Conservation (phyloP, 371 early-diverging fungal genomes). For the Dichotomocladium elegans region DNA sequence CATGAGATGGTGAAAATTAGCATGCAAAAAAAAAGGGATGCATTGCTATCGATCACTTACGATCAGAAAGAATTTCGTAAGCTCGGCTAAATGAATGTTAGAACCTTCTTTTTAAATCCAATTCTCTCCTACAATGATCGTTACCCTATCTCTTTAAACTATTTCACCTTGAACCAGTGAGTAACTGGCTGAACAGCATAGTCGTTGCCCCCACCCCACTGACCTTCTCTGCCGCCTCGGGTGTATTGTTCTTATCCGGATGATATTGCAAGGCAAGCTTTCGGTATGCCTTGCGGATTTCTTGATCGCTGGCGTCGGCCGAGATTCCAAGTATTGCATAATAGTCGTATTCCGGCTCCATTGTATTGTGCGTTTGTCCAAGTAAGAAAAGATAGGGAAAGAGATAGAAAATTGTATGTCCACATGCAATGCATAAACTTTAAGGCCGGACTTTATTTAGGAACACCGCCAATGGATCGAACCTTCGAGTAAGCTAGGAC, state of each 20-base stretch:
- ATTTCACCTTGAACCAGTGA: neutral
- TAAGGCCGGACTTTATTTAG: no score
- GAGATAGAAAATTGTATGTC: slow-evolving; percentile 7
- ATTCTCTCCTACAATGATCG: neutral
- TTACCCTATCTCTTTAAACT: slow-evolving; percentile 49
- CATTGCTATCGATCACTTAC: slow-evolving; percentile 20
- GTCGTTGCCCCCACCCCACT: slow-evolving; percentile 4
- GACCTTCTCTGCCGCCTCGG: slow-evolving; percentile 45
- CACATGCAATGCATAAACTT: no score
- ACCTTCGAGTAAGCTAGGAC: no score
- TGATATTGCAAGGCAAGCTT: slow-evolving; percentile 48
- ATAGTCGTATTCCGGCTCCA: slow-evolving; percentile 18
- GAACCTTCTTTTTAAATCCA: neutral
- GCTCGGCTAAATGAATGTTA: slow-evolving; percentile 16
- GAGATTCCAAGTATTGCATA: slow-evolving; percentile 26
- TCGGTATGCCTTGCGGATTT: slow-evolving; percentile 46
- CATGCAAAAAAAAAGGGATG: neutral
- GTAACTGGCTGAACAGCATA: neutral
- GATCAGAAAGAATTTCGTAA: slow-evolving; percentile 52
- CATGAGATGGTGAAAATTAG: neutral
- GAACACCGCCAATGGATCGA: no score
- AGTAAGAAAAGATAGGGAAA: slow-evolving; percentile 7
- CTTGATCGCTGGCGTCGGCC: slow-evolving; percentile 25
- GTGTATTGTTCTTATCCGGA: slow-evolving; percentile 51
- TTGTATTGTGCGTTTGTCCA: no score